Percentiles rank a stretch among this genome's conserved stretches.
Conservation (phyloP, 2,329 filamentous ascomycete species). For the Rugonectria rugulosa region DNA sequence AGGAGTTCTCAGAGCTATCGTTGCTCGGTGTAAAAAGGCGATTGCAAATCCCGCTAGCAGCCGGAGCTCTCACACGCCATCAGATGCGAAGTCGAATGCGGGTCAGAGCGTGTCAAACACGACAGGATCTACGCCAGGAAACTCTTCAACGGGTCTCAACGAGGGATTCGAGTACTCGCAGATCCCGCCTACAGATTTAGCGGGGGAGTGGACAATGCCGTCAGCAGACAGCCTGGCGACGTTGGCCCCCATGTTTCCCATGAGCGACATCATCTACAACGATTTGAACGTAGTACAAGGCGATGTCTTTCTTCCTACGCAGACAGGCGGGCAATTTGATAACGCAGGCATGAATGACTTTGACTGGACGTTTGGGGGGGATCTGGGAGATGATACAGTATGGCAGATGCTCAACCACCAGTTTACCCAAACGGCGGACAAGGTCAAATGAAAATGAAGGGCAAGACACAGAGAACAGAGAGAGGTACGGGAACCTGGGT, state of each 20-base stretch:
- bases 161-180: constrained; percentile 18
- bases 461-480: too few relatives aligned
- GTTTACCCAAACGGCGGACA: constrained; percentile 44
- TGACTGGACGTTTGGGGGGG: constrained; percentile 62
- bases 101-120: constrained; percentile 8
- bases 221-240: constrained; percentile 57
- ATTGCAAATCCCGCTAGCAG: constrained; percentile 43
- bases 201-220: constrained; percentile 50
- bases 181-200: constrained; percentile 5
- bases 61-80: constrained; percentile 25
- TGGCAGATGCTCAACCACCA: constrained; percentile 65
- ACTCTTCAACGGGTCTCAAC: constrained; percentile 11
- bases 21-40: constrained; percentile 60
- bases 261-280: constrained; percentile 64
- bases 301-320: constrained; percentile 33
- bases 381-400: constrained; percentile 62
- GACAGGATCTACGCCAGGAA: constrained; percentile 25
- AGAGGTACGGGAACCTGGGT: neutral
- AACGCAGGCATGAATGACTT: constrained; percentile 23
- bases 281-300: constrained; percentile 56
- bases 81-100: constrained; percentile 7
- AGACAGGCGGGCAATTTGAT: constrained; percentile 19
- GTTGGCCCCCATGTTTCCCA: constrained; percentile 64
- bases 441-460: too few relatives aligned
- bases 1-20: constrained; percentile 63